Base-by-base conservation (phyloP, 148 eudicot species). In the Nepenthes mirabilis region DNA sequence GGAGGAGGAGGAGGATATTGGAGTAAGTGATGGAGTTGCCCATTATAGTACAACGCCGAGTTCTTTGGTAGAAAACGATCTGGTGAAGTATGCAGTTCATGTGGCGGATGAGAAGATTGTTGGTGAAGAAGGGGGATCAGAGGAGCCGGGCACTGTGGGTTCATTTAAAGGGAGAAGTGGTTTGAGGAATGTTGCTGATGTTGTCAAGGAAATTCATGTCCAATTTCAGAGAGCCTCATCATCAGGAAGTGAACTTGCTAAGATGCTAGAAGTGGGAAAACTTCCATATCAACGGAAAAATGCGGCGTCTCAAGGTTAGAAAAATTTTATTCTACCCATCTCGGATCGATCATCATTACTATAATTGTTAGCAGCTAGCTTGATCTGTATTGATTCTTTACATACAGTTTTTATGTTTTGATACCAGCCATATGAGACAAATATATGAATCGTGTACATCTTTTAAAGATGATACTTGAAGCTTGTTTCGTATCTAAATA, bases 71-170 rank as follows among this genome's bases (percentile, higher is more conserved):
- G 89, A 80, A 60, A 59, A 57, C 56, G 76, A 74, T 47, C 72
- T 80, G 2, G 79, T 79, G 65, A 89, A 84, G 86, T 86, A 79
- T 71, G 97, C 84, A 68, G 99, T 93, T 14, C 88, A 78, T 68
- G 66, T 89, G 80, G 95, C 89, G 75, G 99, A 93, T 62, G 89
- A 93, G 73, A 82, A 82, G 77, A 95, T 93, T 70, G 95, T 86
- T 51, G 85, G 82, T 35, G 74, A 66, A 6, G 77, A 63, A 40
- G 79, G 70, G 57, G 74, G 64, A 56, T 47, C 71, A 1, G 80
- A 71, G 55, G 70, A 65, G 63, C 56, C 65, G 49, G 80, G 70
- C 23, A 74, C 74, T 65, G 83, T 64, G 33, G 67, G 78, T 57
- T 72, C 63, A 11, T 72, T 69, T 52, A 77, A 68, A 50, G 82